Evolutionary conservation across 345 rosid species (phyloP).

Genomic region (Clausena lansium): DNA sequence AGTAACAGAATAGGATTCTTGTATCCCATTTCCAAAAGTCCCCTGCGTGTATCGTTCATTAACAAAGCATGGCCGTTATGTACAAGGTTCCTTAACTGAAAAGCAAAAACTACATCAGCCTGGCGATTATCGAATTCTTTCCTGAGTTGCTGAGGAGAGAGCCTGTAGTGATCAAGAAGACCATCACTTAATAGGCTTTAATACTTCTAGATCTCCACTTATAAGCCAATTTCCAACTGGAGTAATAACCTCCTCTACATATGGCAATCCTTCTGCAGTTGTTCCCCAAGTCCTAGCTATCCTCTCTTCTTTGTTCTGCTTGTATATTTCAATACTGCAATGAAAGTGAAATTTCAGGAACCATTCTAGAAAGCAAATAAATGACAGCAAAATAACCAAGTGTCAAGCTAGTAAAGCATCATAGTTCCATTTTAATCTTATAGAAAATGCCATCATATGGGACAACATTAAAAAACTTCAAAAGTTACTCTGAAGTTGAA

Average conservation of each 20-base stretch:
- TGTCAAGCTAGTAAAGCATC: neutral
- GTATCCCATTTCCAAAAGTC: constrained; percentile 87
- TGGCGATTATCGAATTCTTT: too few relatives aligned
- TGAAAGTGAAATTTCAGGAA: neutral
- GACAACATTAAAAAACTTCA: neutral
- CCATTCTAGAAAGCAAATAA: neutral
- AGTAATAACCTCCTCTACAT: constrained; percentile 70
- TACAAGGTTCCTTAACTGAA: constrained; percentile 90
- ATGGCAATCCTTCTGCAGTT: constrained; percentile 83
- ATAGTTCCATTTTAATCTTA: neutral
- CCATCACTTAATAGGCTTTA: constrained; percentile 85
- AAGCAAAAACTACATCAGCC: constrained; percentile 97
- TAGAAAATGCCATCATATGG: neutral
- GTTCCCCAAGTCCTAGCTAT: constrained; percentile 96
- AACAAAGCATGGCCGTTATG: constrained; percentile 93
- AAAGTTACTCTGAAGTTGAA: neutral
- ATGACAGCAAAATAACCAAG: neutral
- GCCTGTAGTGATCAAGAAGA: too few relatives aligned
- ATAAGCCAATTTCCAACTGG: constrained; percentile 91
- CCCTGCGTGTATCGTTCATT: constrained; percentile 84
- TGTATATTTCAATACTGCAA: too few relatives aligned
- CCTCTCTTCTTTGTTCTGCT: constrained; percentile 95
- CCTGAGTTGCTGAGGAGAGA: too few relatives aligned
- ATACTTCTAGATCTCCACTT: constrained; percentile 87
- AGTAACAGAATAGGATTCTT: constrained; percentile 87